Evolutionary conservation across 148 eudicot genomes (phyloP).

Genomic region (Selenicereus undatus): DNA sequence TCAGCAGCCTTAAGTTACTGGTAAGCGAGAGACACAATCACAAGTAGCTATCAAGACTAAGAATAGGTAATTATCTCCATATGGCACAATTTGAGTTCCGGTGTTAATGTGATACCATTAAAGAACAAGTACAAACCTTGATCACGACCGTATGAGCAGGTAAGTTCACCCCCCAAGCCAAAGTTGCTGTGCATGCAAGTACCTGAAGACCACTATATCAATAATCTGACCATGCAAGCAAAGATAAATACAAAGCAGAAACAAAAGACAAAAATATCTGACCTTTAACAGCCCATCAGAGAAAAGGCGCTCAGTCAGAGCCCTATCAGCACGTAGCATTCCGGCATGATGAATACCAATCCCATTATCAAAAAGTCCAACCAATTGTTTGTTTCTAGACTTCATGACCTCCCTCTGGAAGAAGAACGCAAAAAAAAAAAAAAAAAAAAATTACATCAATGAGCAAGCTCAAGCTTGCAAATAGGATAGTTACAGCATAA

Average conservation of each 20-base stretch:
- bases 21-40: background rate
- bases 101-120: background rate
- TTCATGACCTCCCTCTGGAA: constrained; percentile 79
- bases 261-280: background rate
- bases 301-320: constrained; percentile 90
- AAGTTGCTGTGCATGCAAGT: constrained; percentile 96
- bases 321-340: constrained; percentile 95
- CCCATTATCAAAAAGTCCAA: constrained; percentile 83
- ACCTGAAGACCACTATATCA: constrained; percentile 44
- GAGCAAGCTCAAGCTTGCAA: constrained; percentile 9
- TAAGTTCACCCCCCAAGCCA: constrained; percentile 99
- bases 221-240: constrained; percentile 7
- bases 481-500: background rate
- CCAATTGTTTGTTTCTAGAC: constrained; percentile 89
- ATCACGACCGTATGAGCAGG: constrained; percentile 99
- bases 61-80: background rate
- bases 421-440: constrained; percentile 10
- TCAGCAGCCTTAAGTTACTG: background rate
- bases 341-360: constrained; percentile 99
- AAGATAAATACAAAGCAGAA: constrained; percentile 4
- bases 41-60: background rate
- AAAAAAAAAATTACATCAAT: constrained; percentile 14
- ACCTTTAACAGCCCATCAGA: constrained; percentile 86
- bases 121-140: constrained; percentile 52
- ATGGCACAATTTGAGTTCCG: background rate